A percentile compares a stretch with the other conserved stretches of the same genome.
phyloP scores from a whole-genome alignment of 352 stramenopile genomes.

The Globisporangium nunn region DNA sequence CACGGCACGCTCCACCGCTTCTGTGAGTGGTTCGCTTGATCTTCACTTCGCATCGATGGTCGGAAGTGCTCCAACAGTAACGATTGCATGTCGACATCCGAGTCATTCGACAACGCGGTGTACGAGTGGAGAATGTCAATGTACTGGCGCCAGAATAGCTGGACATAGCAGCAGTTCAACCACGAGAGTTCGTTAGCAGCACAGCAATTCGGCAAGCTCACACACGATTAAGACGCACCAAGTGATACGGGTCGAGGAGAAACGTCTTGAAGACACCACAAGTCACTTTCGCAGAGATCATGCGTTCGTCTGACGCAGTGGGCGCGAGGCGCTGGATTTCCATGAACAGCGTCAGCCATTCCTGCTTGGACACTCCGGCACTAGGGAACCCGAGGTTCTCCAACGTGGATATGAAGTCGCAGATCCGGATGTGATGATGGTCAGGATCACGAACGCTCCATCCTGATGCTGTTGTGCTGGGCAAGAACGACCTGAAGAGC shows the following conservation, averaged over 20 bases:
- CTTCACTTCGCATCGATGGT: neutral
- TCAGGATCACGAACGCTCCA: neutral
- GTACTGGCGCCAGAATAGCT: constrained; percentile 15
- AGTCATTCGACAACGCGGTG: neutral
- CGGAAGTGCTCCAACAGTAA: constrained; percentile 1
- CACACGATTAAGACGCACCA: constrained; percentile 15
- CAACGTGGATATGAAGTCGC: constrained; percentile 11
- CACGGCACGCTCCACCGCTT: constrained; percentile 10
- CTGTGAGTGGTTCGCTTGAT: neutral
- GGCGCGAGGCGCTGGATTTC: constrained; percentile 21
- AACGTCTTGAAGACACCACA: constrained; percentile 21
- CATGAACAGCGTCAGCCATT: constrained; percentile 33
- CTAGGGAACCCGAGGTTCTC: constrained; percentile 15
- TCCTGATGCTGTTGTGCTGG: no score
- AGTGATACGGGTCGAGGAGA: constrained; percentile 35
- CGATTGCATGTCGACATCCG: neutral
- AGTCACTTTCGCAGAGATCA: neutral
- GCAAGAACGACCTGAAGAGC: constrained; percentile 16
- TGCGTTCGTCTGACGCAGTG: neutral
- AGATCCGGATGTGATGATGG: neutral
- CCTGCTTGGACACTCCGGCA: constrained; percentile 18
- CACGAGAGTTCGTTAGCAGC: neutral
- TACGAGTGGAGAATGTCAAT: constrained; percentile 1
- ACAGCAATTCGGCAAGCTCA: no score
- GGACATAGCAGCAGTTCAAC: neutral